phyloP scores from a whole-genome alignment of 805 yeast species.

The Nakazawaea siamensis region DNA sequence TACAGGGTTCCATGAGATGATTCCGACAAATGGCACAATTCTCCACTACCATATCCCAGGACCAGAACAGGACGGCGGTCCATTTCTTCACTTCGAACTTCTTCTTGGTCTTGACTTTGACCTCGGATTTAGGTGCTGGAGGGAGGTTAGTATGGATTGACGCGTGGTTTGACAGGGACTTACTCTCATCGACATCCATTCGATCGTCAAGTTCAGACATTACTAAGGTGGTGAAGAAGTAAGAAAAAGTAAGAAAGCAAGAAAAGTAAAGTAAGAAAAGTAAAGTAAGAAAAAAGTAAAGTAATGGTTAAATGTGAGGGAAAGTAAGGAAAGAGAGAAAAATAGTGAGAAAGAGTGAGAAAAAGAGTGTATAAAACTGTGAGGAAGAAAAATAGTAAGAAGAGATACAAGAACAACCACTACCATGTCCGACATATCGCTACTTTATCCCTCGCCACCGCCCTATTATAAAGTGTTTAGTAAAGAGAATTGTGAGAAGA shows the following conservation, averaged over 20 bases:
- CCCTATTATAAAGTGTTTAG: conserved; percentile 72
- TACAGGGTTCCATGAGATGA: conserved; percentile 96
- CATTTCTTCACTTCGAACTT: conserved; percentile 92
- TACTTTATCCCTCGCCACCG: conserved; percentile 94
- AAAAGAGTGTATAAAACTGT: no score
- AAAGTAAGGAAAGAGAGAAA: no score
- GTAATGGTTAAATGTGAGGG: no score
- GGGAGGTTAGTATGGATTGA: no score
- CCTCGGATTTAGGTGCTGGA: not conserved
- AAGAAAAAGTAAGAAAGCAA: no score
- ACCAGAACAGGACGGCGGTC: conserved; percentile 99
- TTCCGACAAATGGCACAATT: conserved; percentile 98
- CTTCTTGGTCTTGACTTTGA: conserved; percentile 44
- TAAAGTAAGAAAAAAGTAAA: no score
- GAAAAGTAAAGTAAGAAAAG: no score
- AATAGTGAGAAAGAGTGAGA: no score
- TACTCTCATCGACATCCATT: conserved; percentile 7
- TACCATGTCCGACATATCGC: conserved; percentile 32
- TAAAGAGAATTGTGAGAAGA: conserved; percentile 46
- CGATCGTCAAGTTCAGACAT: conserved; percentile 3
- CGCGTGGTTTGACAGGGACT: no score
- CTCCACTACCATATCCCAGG: conserved; percentile 95
- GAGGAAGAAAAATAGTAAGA: no score
- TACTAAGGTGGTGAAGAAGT: no score
- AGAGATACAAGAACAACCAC: no score